Evolutionary conservation across 495 filamentous ascomycete genomes (phyloP).

Genomic region (Penicillium robsamsonii): DNA sequence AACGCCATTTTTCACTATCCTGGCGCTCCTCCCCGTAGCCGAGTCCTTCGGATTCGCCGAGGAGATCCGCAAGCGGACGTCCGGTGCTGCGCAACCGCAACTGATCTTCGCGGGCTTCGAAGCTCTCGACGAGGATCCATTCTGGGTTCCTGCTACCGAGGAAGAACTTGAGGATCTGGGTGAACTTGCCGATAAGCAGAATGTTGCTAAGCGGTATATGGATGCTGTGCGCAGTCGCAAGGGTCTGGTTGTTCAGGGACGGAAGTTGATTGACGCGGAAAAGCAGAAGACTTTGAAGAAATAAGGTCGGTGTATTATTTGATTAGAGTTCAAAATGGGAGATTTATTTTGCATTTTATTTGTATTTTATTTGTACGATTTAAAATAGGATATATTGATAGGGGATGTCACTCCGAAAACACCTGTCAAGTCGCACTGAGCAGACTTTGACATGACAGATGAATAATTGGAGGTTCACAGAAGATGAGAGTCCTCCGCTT

Average conservation of each 20-base stretch:
- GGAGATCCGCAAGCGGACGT: constrained; percentile 92
- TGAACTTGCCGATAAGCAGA: constrained; percentile 87
- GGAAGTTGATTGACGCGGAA: constrained; percentile 86
- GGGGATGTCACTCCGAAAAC: constrained; percentile 29
- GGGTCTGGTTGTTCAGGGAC: constrained; percentile 78
- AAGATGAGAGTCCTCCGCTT: constrained; percentile 31
- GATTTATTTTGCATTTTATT: constrained; percentile 10
- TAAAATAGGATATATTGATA: not conserved
- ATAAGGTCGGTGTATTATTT: constrained; percentile 37
- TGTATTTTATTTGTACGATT: not conserved
- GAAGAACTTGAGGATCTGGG: constrained; percentile 96
- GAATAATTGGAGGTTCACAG: constrained; percentile 26
- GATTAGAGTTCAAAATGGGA: constrained; percentile 3
- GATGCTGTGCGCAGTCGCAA: constrained; percentile 81
- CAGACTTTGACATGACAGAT: constrained; percentile 20
- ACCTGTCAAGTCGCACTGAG: constrained; percentile 20
- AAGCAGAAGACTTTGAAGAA: constrained; percentile 99
- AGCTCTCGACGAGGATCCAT: constrained; percentile 86
- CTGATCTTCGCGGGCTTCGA: constrained; percentile 92
- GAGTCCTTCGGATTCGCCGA: constrained; percentile 95
- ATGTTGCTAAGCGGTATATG: constrained; percentile 94
- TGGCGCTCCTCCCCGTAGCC: constrained; percentile 80
- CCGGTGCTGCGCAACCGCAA: constrained; percentile 86
- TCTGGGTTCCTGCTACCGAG: constrained; percentile 96
- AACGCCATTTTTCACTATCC: constrained; percentile 92